Conservation (phyloP, 106 monocot species). For the Hemerocallis citrina region DNA sequence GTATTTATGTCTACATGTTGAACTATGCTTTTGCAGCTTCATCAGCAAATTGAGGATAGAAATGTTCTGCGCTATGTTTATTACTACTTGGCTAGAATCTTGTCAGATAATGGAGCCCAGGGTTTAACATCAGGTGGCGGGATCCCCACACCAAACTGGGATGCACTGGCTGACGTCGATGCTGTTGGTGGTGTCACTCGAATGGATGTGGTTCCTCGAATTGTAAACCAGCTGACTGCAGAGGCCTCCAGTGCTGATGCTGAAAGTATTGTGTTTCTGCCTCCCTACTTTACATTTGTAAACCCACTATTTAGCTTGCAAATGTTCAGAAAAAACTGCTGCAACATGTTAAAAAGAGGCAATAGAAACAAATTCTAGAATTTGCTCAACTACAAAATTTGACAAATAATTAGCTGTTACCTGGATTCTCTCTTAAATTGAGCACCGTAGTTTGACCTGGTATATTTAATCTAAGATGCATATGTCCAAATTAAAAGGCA, state of each 20-base stretch:
- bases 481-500: no score
- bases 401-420: no score
- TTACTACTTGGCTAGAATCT: constrained; percentile 96
- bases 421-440: no score
- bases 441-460: no score
- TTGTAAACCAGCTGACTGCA: constrained; percentile 73
- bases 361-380: no score
- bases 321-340: background rate
- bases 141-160: constrained; percentile 99
- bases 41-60: constrained; percentile 93
- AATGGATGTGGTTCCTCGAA: constrained; percentile 93
- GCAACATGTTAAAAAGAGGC: background rate
- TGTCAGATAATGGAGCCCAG: constrained; percentile 85
- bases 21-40: constrained; percentile 53
- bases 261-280: constrained; percentile 66
- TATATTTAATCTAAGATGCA: no score
- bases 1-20: background rate
- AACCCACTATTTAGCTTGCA: no score
- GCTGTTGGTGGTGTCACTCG: constrained; percentile 93
- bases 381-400: no score
- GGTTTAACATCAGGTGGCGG: constrained; percentile 87
- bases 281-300: no score
- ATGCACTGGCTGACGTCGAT: constrained; percentile 99
- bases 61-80: constrained; percentile 97
- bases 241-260: constrained; percentile 62